Conservation (phyloP, 148 eudicot genomes). For the Cornus florida region DNA sequence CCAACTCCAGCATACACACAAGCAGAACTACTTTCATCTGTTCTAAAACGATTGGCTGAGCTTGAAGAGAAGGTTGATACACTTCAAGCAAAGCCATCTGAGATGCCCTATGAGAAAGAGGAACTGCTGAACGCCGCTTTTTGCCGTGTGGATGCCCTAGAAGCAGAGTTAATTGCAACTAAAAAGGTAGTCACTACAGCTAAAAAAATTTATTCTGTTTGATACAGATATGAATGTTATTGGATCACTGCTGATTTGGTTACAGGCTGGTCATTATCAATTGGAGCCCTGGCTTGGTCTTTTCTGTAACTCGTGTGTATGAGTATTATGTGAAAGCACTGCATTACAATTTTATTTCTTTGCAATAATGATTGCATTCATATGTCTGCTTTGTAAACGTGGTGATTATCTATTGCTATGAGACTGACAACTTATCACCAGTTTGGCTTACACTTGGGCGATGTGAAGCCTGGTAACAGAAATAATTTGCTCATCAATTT, state of each 20-base stretch:
- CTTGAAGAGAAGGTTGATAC: slow-evolving; percentile 68
- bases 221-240: background rate
- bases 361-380: background rate
- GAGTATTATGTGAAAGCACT: background rate
- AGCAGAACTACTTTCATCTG: slow-evolving; percentile 49
- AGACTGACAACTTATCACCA: no score
- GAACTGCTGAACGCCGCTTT: slow-evolving; percentile 73
- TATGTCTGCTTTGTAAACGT: background rate
- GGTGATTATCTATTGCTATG: background rate
- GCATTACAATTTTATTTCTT: background rate
- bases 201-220: slow-evolving; percentile 1
- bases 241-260: background rate
- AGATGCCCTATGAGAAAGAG: slow-evolving; percentile 72
- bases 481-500: background rate
- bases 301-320: no score
- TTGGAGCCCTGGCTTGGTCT: background rate
- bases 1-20: slow-evolving; percentile 56
- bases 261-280: background rate
- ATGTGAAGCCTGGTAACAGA: no score
- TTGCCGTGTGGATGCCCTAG: slow-evolving; percentile 67
- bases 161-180: slow-evolving; percentile 86
- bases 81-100: slow-evolving; percentile 65
- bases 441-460: no score
- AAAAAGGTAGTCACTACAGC: slow-evolving; percentile 64
- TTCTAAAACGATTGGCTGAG: slow-evolving; percentile 37